These are phyloP conservation scores for Diplodia mutila DNA, from an alignment of 2,329 filamentous ascomycete species.

Conservation along the genomic window DNA sequence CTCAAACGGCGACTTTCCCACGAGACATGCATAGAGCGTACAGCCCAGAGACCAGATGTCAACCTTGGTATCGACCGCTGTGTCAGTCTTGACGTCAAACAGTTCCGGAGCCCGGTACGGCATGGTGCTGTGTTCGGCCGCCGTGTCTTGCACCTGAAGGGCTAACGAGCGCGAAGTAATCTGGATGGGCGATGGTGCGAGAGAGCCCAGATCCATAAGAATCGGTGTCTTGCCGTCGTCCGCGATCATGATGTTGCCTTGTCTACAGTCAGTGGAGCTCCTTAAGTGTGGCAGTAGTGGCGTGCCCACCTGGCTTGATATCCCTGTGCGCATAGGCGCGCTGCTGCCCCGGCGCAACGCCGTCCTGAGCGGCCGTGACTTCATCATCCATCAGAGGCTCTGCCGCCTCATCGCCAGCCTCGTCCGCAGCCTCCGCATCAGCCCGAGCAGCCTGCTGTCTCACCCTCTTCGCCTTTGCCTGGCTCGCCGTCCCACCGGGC, in stretches of 20 bases:
- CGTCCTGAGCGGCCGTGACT: slow-evolving; percentile 67
- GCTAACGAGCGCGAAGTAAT: slow-evolving; percentile 90
- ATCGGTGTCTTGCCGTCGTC: slow-evolving; percentile 87
- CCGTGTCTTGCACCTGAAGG: slow-evolving; percentile 89
- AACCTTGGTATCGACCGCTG: slow-evolving; percentile 90
- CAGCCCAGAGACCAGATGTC: slow-evolving; percentile 98
- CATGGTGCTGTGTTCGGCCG: slow-evolving; percentile 97
- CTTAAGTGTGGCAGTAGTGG: background rate
- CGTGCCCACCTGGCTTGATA: slow-evolving; percentile 83
- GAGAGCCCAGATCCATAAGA: slow-evolving; percentile 94
- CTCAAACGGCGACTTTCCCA: slow-evolving; percentile 97
- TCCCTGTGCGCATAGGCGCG: slow-evolving; percentile 92
- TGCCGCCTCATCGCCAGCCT: slow-evolving; percentile 75
- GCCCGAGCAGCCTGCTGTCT: slow-evolving; percentile 60
- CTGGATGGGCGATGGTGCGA: slow-evolving; percentile 82
- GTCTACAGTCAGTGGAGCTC: slow-evolving; percentile 1
- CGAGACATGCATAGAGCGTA: slow-evolving; percentile 95
- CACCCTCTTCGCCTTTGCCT: slow-evolving; percentile 59
- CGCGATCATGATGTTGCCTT: slow-evolving; percentile 95
- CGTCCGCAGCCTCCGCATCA: slow-evolving; percentile 57
- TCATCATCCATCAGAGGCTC: slow-evolving; percentile 83
- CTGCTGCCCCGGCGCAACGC: slow-evolving; percentile 68
- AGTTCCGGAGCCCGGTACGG: slow-evolving; percentile 96
- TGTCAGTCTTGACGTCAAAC: slow-evolving; percentile 95
- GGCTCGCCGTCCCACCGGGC: slow-evolving; percentile 54